Evolutionary conservation across 208 protist species (phyloP).

Genomic region (Trypanosoma cruzi): DNA sequence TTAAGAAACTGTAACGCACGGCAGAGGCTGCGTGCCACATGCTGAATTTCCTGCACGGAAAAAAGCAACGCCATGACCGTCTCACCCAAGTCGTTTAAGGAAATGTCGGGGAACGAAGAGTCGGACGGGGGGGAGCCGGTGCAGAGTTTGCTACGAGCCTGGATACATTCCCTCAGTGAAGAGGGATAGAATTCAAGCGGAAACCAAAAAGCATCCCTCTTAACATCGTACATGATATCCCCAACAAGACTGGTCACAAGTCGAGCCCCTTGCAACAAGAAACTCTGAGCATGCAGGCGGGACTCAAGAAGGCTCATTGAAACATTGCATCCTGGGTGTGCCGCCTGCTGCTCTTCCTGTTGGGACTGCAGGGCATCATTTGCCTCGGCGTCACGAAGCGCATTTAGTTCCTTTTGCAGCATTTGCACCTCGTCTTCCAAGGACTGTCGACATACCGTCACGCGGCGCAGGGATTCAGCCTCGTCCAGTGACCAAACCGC

Average conservation of each 20-base stretch:
- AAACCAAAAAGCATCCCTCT: constrained; percentile 19
- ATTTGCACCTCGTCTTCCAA: constrained; percentile 10
- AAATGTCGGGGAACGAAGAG: neutral
- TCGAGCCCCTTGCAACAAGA: constrained; percentile 6
- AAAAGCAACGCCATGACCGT: constrained; percentile 5
- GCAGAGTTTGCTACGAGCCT: neutral
- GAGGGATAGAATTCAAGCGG: constrained; percentile 21
- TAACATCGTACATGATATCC: constrained; percentile 23
- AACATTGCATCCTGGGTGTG: neutral
- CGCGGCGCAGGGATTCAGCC: constrained; percentile 1
- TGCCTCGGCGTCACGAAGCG: neutral
- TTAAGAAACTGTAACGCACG: constrained; percentile 25
- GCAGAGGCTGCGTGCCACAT: constrained; percentile 30
- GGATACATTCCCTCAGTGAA: constrained; percentile 21
- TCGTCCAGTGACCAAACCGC: constrained; percentile 23
- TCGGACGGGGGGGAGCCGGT: neutral
- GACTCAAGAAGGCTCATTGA: neutral
- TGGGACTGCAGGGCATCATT: neutral
- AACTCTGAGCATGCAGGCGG: neutral
- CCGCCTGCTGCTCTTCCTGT: neutral
- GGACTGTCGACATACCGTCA: neutral
- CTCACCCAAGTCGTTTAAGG: neutral
- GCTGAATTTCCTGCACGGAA: constrained; percentile 25
- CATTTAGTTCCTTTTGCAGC: constrained; percentile 1
- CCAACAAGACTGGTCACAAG: constrained; percentile 16